Evolutionary conservation across 805 yeast species (phyloP).

Genomic region (Tetrapisispora arboricola): DNA sequence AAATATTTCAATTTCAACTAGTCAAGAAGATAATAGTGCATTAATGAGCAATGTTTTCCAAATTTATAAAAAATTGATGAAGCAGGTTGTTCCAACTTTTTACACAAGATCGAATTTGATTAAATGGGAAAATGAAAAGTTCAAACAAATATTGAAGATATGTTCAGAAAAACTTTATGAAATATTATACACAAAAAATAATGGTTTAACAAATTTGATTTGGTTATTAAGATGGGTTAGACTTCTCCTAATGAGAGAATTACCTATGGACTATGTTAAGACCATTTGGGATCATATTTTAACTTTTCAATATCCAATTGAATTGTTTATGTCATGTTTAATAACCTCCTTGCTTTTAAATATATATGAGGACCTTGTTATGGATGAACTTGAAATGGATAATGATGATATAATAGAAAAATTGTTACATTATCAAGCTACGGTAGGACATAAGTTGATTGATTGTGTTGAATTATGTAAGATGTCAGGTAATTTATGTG

Average conservation of each 20-base stretch:
- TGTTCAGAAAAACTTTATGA: conserved; percentile 13
- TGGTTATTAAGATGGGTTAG: conserved; percentile 30
- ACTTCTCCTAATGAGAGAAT: conserved; percentile 23
- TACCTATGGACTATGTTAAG: conserved; percentile 16
- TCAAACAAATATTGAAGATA: conserved; percentile 14
- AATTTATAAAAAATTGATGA: conserved; percentile 22
- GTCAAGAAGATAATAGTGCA: not conserved
- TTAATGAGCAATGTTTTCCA: conserved; percentile 12
- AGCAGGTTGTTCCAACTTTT: conserved; percentile 16
- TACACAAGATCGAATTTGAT: conserved; percentile 19
- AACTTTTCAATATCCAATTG: conserved; percentile 18
- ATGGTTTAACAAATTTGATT: conserved; percentile 14
- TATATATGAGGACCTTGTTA: conserved; percentile 11
- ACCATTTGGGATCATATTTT: conserved; percentile 26
- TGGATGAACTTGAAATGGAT: conserved; percentile 12
- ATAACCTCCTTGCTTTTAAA: conserved; percentile 17
- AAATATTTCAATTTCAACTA: not conserved
- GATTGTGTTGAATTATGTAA: conserved; percentile 20
- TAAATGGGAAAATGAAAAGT: conserved; percentile 18
- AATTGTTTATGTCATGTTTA: conserved; percentile 16
- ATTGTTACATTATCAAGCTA: conserved; percentile 13
- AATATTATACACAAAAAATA: conserved; percentile 3
- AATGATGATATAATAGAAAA: conserved; percentile 23
- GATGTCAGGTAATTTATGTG: conserved; percentile 21
- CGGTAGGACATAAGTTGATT: conserved; percentile 5